phyloP scores from a whole-genome alignment of 2,329 filamentous ascomycete genomes.

The Aspergillus pseudoterreus region DNA sequence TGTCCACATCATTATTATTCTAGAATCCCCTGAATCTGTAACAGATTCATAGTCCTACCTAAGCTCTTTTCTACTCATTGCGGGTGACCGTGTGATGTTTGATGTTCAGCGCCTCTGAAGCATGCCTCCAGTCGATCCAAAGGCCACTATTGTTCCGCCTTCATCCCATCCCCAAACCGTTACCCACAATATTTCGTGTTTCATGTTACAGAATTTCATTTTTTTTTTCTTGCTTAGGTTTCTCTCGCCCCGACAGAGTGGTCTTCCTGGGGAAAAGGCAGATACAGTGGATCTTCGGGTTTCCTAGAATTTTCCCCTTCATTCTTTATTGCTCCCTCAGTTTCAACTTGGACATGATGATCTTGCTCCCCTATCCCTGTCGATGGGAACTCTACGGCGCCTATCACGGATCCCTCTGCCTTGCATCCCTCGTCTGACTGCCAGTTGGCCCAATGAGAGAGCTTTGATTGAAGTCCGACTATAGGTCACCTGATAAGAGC shows the following conservation, averaged over 20 bases:
- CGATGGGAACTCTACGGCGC: not conserved
- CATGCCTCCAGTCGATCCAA: constrained; percentile 10
- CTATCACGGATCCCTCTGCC: not conserved
- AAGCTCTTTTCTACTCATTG: not conserved
- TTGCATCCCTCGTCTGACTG: not conserved
- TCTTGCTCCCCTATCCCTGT: constrained; percentile 12
- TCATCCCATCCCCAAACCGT: not conserved
- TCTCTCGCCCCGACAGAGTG: constrained; percentile 20
- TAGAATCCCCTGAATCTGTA: constrained; percentile 1
- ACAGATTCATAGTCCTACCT: constrained; percentile 4
- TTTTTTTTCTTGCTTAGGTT: not conserved
- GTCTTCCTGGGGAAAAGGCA: constrained; percentile 21
- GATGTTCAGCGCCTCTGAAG: constrained; percentile 7
- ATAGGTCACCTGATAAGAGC: constrained; percentile 9
- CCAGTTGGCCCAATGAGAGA: constrained; percentile 2
- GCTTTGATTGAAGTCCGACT: not conserved
- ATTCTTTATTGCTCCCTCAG: not conserved
- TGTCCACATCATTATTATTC: not conserved
- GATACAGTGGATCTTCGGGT: constrained; percentile 22
- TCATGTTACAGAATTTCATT: constrained; percentile 12
- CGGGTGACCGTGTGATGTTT: not conserved
- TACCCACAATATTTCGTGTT: constrained; percentile 4
- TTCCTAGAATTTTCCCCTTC: constrained; percentile 20
- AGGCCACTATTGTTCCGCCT: constrained; percentile 3
- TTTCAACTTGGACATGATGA: not conserved